Evolutionary conservation across 2,329 filamentous ascomycete genomes (phyloP), one percentile per base, ranked within the genome.

Genomic region (Cyanodermella asteris): DNA sequence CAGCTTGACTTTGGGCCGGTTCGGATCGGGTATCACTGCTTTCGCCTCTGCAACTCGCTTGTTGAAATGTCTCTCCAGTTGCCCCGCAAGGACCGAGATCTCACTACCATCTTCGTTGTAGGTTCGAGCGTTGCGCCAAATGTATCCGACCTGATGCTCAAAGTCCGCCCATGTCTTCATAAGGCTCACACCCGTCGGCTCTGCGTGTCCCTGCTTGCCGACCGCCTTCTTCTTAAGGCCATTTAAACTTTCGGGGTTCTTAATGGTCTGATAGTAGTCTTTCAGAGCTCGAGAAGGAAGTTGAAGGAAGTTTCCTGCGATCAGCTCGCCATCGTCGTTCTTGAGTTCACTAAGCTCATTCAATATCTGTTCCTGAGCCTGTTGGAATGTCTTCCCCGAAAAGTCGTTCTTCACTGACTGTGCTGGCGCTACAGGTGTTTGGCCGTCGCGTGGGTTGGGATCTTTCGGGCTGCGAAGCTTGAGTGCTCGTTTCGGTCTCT

Each of bases 91-190:
- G 13, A 64, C 57, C 34, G 71, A 78, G 25, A 91, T 82, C 10
- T 80, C 73, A 40, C 82, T 91, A 4, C 73, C 76, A 41, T 91
- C 81, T 45, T 91, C 78, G 36, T 93, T 93, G 55, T 84, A 93
- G 30, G 72, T 72, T 39, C 70, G 74, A 0, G 81, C 80, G 46
- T 93, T 93, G 24, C 61, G 63, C 82, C 82, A 93, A 21, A 93
- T 69, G 26, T 77, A 60, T 38, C 70, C 75, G 8, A 77, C 61
- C 39, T 76, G 75, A 27, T 81, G 70, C 43, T 80, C 78, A 35
- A 91, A 78, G 1, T 69, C 61, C 28, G 69, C 61, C 82, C 82
- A 93, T 25, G 56, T 74, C 44, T 78, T 82, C 48, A 81, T 78
- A 23, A 80, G 69, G 24, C 72, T 72, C 14, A 50, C 43, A 7